Conservation (phyloP, 495 filamentous ascomycete genomes). For the Aspergillus wentii region DNA sequence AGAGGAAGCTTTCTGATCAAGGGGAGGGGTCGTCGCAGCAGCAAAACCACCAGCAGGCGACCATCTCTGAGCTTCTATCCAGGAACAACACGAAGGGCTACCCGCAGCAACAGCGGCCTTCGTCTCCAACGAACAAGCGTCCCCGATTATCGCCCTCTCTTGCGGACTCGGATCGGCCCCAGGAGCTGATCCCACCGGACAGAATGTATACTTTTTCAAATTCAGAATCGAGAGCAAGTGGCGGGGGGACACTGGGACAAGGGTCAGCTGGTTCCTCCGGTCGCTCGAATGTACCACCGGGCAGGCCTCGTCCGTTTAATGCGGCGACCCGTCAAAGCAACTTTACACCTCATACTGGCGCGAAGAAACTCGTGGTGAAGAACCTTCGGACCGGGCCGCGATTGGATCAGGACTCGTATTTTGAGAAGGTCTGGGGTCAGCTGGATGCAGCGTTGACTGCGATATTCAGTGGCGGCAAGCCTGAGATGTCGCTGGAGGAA, state of each 20-base stretch:
- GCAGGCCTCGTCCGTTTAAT: constrained; percentile 23
- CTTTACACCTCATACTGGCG: constrained; percentile 47
- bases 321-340: constrained; percentile 26
- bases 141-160: constrained; percentile 32
- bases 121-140: constrained; percentile 36
- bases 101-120: constrained; percentile 10
- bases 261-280: constrained; percentile 14
- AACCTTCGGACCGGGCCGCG: constrained; percentile 63
- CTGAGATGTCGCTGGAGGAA: constrained; percentile 69
- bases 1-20: constrained; percentile 43
- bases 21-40: constrained; percentile 30
- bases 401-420: constrained; percentile 63
- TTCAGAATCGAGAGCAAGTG: constrained; percentile 26
- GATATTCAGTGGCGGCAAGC: constrained; percentile 61
- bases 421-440: constrained; percentile 64
- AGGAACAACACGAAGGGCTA: constrained; percentile 17
- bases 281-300: constrained; percentile 7
- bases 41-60: constrained; percentile 36
- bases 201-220: constrained; percentile 48
- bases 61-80: constrained; percentile 46
- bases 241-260: constrained; percentile 22
- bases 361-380: constrained; percentile 84
- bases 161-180: constrained; percentile 9
- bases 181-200: constrained; percentile 19
- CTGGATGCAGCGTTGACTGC: constrained; percentile 66